phyloP scores from a whole-genome alignment of 2,329 filamentous ascomycete genomes.

The Neocucurbitaria cava region DNA sequence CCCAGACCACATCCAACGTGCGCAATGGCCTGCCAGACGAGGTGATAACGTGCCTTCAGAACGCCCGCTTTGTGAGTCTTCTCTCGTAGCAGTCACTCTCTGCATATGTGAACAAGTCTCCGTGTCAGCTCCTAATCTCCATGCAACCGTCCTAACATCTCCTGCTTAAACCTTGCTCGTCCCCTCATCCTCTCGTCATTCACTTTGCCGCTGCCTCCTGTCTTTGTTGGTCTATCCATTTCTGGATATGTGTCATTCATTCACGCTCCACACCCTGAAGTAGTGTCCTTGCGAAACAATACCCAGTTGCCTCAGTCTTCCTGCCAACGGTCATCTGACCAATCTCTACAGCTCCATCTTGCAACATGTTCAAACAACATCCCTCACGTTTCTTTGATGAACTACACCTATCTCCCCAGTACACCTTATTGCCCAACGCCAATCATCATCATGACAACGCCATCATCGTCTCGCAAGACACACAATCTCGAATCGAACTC shows the following conservation, averaged over 20 bases:
- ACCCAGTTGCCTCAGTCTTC: neutral
- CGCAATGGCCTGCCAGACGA: slow-evolving; percentile 78
- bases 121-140: neutral
- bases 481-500: slow-evolving; percentile 84
- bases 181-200: neutral
- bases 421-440: slow-evolving; percentile 68
- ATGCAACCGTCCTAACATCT: neutral
- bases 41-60: slow-evolving; percentile 89
- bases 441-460: slow-evolving; percentile 90
- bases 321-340: slow-evolving; percentile 5
- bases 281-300: neutral
- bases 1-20: slow-evolving; percentile 8
- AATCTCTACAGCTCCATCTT: slow-evolving; percentile 78
- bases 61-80: slow-evolving; percentile 82
- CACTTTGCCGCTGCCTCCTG: neutral
- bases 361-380: slow-evolving; percentile 84
- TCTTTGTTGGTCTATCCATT: neutral
- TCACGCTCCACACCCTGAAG: no score
- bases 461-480: slow-evolving; percentile 78
- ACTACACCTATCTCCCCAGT: slow-evolving; percentile 93
- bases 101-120: no score
- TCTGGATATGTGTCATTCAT: neutral
- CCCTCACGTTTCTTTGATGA: slow-evolving; percentile 97
- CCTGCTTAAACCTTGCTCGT: slow-evolving; percentile 8
- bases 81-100: neutral